phyloP scores from a whole-genome alignment of 2,329 filamentous ascomycete species.

The Zarea fungicola region DNA sequence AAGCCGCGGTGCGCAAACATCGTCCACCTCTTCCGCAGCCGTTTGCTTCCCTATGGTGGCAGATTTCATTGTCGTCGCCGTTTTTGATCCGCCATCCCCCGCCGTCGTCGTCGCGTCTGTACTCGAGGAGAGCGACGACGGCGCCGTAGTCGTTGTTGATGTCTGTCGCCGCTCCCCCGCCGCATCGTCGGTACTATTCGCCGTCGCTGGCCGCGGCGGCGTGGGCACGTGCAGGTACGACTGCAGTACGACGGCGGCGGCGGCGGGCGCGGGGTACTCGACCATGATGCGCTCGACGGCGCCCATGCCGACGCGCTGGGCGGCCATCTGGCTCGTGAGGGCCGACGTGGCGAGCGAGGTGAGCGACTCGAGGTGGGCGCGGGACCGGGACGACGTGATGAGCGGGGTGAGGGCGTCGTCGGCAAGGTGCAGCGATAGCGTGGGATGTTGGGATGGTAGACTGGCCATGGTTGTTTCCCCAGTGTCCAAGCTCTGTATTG shows the following conservation, averaged over 20 bases:
- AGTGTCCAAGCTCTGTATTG: not conserved
- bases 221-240: conserved; percentile 40
- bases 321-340: conserved; percentile 47
- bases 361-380: conserved; percentile 44
- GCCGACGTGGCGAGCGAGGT: conserved; percentile 48
- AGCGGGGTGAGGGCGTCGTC: conserved; percentile 54
- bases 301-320: conserved; percentile 48
- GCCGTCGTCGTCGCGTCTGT: not conserved
- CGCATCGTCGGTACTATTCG: too few relatives aligned
- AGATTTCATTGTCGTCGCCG: not conserved
- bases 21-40: not conserved
- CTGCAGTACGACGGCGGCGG: conserved; percentile 34
- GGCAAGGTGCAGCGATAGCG: conserved; percentile 51
- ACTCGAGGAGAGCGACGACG: conserved; percentile 13
- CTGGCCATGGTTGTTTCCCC: conserved; percentile 27
- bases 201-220: conserved; percentile 8
- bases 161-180: not conserved
- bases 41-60: too few relatives aligned
- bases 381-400: conserved; percentile 46
- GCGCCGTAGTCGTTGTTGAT: conserved; percentile 7
- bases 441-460: conserved; percentile 44
- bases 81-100: too few relatives aligned
- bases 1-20: conserved; percentile 38
- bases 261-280: conserved; percentile 43
- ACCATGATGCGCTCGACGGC: conserved; percentile 52